A percentile compares a stretch with the other conserved stretches of the same genome.
phyloP scores from a whole-genome alignment of 441 rosid genomes.

The Cnidoscolus chayamansa region DNA sequence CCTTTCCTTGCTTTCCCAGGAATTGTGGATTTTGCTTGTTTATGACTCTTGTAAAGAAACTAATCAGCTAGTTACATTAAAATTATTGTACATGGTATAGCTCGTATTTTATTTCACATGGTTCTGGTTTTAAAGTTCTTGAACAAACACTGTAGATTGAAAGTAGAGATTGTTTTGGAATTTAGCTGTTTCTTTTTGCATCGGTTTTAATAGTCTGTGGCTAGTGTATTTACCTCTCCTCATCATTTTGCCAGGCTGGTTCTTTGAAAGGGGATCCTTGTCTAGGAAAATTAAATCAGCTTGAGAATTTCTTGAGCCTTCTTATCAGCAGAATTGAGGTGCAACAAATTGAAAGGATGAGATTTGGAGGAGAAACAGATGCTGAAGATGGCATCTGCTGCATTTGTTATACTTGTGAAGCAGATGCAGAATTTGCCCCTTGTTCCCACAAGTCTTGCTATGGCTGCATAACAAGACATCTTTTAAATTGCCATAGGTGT shows the following conservation, averaged over 20 bases:
- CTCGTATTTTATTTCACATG: no score
- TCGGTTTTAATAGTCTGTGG: no score
- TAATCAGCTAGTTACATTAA: no score
- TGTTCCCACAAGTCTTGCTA: slow-evolving; percentile 88
- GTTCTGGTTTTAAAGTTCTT: not conserved
- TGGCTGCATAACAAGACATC: slow-evolving; percentile 95
- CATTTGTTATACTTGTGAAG: slow-evolving; percentile 69
- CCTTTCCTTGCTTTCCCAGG: not conserved
- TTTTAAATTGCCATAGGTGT: slow-evolving; percentile 84
- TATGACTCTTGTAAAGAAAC: no score
- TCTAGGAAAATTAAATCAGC: slow-evolving; percentile 52
- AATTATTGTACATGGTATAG: no score
- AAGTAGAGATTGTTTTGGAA: not conserved
- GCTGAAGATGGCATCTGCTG: slow-evolving; percentile 68
- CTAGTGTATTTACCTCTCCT: not conserved
- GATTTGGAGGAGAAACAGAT: slow-evolving; percentile 33
- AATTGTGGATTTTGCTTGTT: no score
- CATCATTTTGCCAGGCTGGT: slow-evolving; percentile 49
- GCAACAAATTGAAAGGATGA: slow-evolving; percentile 35
- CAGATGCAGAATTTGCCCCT: slow-evolving; percentile 74
- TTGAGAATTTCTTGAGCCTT: slow-evolving; percentile 60
- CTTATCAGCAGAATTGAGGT: slow-evolving; percentile 49
- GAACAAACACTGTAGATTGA: not conserved
- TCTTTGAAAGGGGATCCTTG: slow-evolving; percentile 55
- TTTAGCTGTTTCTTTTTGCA: not conserved